Conservation (phyloP, 176 grass and related monocot species). For the Typha latifolia region DNA sequence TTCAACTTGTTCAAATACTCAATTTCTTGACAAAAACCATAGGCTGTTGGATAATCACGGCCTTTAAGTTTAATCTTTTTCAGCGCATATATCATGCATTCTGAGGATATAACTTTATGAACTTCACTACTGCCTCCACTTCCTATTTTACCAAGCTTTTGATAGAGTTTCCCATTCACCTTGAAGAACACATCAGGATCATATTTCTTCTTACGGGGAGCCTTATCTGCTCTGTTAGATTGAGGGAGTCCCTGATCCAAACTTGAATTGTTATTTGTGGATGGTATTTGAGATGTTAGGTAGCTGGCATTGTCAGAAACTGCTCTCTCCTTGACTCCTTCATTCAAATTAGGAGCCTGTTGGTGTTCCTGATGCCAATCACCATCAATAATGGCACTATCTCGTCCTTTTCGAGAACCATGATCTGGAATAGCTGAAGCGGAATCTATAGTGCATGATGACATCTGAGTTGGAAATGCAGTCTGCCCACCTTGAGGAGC, state of each 20-base stretch:
- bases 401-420: slow-evolving; percentile 27
- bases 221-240: slow-evolving; percentile 52
- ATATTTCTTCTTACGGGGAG: slow-evolving; percentile 51
- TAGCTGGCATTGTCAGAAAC: slow-evolving; percentile 18
- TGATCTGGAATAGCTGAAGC: slow-evolving; percentile 18
- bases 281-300: slow-evolving; percentile 33
- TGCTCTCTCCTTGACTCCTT: slow-evolving; percentile 29
- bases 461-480: slow-evolving; percentile 28
- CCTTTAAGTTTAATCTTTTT: slow-evolving; percentile 98
- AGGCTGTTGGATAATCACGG: slow-evolving; percentile 82
- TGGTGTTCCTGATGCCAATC: slow-evolving; percentile 33
- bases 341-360: slow-evolving; percentile 26
- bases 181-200: slow-evolving; percentile 78
- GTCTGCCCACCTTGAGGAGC: slow-evolving; percentile 13
- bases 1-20: slow-evolving; percentile 85
- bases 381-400: slow-evolving; percentile 17
- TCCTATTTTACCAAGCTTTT: slow-evolving; percentile 96
- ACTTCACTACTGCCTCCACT: slow-evolving; percentile 96
- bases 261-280: slow-evolving; percentile 29
- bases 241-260: slow-evolving; percentile 29
- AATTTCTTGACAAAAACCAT: slow-evolving; percentile 94
- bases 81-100: slow-evolving; percentile 75
- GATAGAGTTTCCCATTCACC: slow-evolving; percentile 90
- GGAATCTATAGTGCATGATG: slow-evolving; percentile 32
- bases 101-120: slow-evolving; percentile 83